Evolutionary conservation across 2,329 filamentous ascomycete genomes (phyloP), one percentile per base, ranked within the genome.

Genomic region (Apiospora pterosperma): DNA sequence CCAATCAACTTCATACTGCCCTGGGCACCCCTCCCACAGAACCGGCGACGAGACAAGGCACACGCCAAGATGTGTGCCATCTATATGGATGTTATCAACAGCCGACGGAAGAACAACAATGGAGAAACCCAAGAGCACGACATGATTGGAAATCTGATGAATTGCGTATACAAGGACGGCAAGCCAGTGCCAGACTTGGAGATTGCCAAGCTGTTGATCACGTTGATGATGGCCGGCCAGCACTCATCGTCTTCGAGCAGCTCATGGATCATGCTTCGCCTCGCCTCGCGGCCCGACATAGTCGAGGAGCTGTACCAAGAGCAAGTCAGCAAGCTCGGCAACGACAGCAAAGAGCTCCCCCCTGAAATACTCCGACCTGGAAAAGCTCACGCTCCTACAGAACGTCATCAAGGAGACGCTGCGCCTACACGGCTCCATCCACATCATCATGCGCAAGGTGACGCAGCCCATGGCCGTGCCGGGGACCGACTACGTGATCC

Each of bases 131-230:
- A 80, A 0, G 82, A 84, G 65, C 78, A 75, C 68, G 88, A 94
- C 75, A 94, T 94, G 88, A 92, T 94, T 74, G 89, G 85, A 82
- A 92, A 94, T 74, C 77, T 95, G 64, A 93, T 94, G 90, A 82
- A 84, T 69, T 90, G 89, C 75, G 84, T 79, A 12, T 95, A 95
- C 85, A 93, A 93, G 79, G 83, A 92, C 70, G 91, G 92, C 59
- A 83, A 80, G 12, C 78, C 82, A 0, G 78, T 94, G 1, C 88
- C 91, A 0, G 91, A 95, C 74, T 84, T 88, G 69, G 91, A 95
- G 74, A 87, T 95, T 62, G 91, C 91, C 0, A 89, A 93, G 77
- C 92, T 95, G 83, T 93, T 95, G 92, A 95, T 95, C 72, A 91
- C 91, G 0, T 83, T 95, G 19, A 84, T 95, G 62, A 94, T 96